Percentiles rank a stretch among this genome's conserved stretches.
These are phyloP conservation scores for Xenoacremonium recifei DNA, from an alignment of 2,329 filamentous ascomycete species.

Conservation along the genomic window DNA sequence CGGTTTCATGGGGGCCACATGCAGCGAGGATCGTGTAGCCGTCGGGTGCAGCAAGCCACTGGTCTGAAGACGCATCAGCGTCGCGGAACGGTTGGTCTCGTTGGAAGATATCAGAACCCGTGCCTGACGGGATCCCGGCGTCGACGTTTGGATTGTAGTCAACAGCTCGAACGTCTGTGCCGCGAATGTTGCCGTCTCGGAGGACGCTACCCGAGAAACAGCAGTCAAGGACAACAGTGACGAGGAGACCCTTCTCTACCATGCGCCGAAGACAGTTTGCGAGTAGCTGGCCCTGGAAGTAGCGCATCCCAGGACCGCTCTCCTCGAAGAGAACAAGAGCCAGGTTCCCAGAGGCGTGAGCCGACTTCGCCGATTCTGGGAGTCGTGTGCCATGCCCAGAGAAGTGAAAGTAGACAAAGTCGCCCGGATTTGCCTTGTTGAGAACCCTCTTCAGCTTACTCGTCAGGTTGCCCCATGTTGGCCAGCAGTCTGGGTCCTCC, in stretches of 20 bases:
- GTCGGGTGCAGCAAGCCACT: not conserved
- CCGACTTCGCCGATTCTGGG: not conserved
- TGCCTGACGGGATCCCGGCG: not conserved
- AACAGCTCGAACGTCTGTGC: not conserved
- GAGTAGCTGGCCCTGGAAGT: constrained; percentile 4
- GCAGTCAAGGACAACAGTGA: constrained; percentile 16
- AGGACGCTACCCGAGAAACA: constrained; percentile 15
- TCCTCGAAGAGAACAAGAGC: constrained; percentile 7
- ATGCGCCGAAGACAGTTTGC: constrained; percentile 3
- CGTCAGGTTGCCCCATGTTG: constrained; percentile 2
- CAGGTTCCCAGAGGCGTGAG: constrained; percentile 5
- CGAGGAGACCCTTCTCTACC: constrained; percentile 5
- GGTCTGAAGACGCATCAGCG: too few relatives aligned
- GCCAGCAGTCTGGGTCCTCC: too few relatives aligned
- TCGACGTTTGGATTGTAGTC: not conserved
- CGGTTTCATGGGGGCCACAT: not conserved
- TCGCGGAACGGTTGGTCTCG: not conserved
- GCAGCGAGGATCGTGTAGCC: not conserved
- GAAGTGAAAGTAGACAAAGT: constrained; percentile 9
- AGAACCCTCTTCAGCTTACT: not conserved
- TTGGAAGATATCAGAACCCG: not conserved
- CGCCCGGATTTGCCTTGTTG: not conserved
- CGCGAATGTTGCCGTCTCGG: not conserved
- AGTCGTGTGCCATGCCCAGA: constrained; percentile 8
- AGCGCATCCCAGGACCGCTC: not conserved